Evolutionary conservation across 805 yeast species (phyloP), one percentile per base, ranked within the genome.

Genomic region (Tetrapisispora namnaoensis): DNA sequence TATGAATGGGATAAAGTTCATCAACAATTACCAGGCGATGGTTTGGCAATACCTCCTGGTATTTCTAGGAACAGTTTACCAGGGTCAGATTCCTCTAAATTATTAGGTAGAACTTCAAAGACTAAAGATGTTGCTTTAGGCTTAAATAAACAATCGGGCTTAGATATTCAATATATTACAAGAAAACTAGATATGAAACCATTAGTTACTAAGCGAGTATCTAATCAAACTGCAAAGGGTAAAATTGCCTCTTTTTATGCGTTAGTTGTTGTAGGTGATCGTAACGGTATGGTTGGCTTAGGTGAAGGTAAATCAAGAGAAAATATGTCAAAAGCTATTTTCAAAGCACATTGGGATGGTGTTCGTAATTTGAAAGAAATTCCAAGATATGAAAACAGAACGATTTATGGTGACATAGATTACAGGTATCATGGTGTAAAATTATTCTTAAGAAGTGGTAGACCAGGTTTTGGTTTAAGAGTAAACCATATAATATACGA

Each of bases 271-370:
- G 96, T 86, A 16, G 99, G 99, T 44, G 95, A 93, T 68, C 77
- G 82, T 48, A 85, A 86, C 55, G 99, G 99, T 54, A 85, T 88
- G 83, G 74, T 93, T 51, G 98, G 98, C 36, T 72, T 90, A 44
- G 99, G 98, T 45, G 95, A 89, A 67, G 99, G 98, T 53, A 87
- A 86, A 62, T 91, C 93, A 52, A 74, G 88, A 56, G 82, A 78
- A 49, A 87, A 83, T 51, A 77, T 83, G 70, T 71, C 83, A 46
- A 76, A 77, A 48, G 96, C 98, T 2, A 76, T 83, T 34, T 70
- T 77, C 38, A 86, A 87, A 63, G 96, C 98, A 5, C 88, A 83
- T 66, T 86, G 95, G 95, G 83, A 86, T 61, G 97, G 98, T 1
- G 84, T 90, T 48, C 86, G 88, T 67, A 87, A 88, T 66, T 72